Evolutionary conservation across 2,329 filamentous ascomycete genomes (phyloP).

Genomic region (Stachybotrys chartarum): DNA sequence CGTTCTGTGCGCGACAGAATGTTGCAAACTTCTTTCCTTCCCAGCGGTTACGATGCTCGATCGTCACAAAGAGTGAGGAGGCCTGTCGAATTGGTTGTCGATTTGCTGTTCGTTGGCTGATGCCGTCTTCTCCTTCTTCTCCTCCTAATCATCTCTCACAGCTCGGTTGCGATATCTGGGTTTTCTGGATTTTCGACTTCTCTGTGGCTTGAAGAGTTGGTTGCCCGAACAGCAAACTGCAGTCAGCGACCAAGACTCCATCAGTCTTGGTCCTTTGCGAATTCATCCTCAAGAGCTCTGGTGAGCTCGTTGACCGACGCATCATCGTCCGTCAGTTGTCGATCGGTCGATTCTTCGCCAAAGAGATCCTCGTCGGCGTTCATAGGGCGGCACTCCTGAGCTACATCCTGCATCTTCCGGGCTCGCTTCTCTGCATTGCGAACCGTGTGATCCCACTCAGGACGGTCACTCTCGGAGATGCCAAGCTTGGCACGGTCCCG

Average conservation of each 20-base stretch:
- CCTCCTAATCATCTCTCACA: too few species aligned
- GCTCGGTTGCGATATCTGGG: too few species aligned
- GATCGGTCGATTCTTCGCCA: background rate
- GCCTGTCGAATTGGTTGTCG: too few species aligned
- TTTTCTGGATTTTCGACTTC: too few species aligned
- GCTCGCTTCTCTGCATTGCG: slow-evolving; percentile 1
- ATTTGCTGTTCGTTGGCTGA: too few species aligned
- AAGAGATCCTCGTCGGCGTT: background rate
- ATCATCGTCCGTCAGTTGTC: too few species aligned
- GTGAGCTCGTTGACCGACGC: background rate
- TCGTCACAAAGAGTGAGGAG: too few species aligned
- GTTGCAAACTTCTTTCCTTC: too few species aligned
- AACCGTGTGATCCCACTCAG: slow-evolving; percentile 2
- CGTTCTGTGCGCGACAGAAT: too few species aligned
- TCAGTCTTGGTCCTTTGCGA: background rate
- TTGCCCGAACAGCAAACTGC: background rate
- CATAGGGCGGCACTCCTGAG: background rate
- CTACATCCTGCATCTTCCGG: slow-evolving; percentile 1
- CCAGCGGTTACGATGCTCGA: too few species aligned
- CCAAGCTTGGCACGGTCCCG: background rate
- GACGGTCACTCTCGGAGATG: background rate
- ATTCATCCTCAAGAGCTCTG: background rate
- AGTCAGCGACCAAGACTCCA: background rate
- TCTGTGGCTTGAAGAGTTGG: too few species aligned
- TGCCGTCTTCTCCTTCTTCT: too few species aligned